Base-by-base conservation (phyloP, 140 eudicot genomes). In the Cichorium intybus region DNA sequence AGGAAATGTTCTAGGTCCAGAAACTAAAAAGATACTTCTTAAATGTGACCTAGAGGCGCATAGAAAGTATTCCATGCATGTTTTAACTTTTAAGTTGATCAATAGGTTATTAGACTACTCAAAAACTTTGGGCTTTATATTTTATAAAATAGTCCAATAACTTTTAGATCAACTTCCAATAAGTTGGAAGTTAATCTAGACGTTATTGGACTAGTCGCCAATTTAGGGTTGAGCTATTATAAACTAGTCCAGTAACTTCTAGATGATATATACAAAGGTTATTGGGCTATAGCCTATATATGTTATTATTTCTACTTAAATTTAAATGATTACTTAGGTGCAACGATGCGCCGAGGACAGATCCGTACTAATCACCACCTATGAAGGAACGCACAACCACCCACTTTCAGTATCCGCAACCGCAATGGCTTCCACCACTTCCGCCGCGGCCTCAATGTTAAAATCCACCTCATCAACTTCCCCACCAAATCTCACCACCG, bases 291-390 rank as follows among this genome's bases (percentile, higher is more conserved):
- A 11, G 0, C 35, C 4, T 62, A 24, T 22, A 58, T 26, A 4
- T 20, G 9, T 49, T 56, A 11, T 49, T 47, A 41, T 41, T 4
- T 62, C 71, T 63, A 64, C 35, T 56, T 29, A 14, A n/a, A 4
- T 16, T 56, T 54, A 48, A 60, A 50, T 56, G 17, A 41, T 45
- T 48, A 48, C 66, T 60, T 50, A 89, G 97, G 95, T 90, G 20
- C 97, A 90, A 84, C 84, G 97, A 87, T 90, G 95, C 41, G 87
- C 84, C 0, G 93, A 84, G 57, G 90, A 90, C 65, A 77, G 82
- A 80, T 79, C 93, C 16, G 79, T 87, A 29, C 22, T 87, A 28
- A 84, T 76, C 71, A 87, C 95, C 37, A 87, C 95, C 24, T 87
- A 87, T 27, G 95, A 87, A 83, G 95, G 95, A 31, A 87, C 95